A percentile compares a stretch with the other conserved stretches of the same genome.
phyloP scores from a whole-genome alignment of 176 grass and related monocot genomes.

The Aegilops speltoides region DNA sequence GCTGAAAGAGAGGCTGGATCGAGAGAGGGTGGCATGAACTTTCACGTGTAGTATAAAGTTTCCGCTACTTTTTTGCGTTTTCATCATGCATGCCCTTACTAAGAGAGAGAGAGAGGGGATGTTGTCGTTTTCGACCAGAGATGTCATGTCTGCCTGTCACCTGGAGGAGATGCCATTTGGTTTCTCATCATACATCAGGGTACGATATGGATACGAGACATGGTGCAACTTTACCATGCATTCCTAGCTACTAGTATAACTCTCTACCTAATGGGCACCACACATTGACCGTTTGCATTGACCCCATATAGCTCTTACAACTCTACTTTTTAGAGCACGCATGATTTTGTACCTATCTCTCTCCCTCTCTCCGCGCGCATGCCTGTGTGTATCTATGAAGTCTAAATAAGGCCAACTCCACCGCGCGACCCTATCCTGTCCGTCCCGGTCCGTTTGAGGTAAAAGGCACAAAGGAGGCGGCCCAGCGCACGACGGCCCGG shows the following conservation, averaged over 20 bases:
- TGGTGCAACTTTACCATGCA: slow-evolving; percentile 28
- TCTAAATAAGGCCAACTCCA: too few species aligned
- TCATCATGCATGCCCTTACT: not conserved
- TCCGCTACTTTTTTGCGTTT: slow-evolving; percentile 24
- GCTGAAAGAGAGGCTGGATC: slow-evolving; percentile 36
- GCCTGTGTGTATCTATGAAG: not conserved
- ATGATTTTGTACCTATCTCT: not conserved
- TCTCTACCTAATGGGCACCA: not conserved
- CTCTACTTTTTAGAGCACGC: not conserved
- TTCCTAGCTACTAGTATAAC: not conserved
- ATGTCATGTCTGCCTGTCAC: slow-evolving; percentile 39
- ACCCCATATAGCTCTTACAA: not conserved
- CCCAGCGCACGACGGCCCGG: too few species aligned
- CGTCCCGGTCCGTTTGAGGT: too few species aligned
- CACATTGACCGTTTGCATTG: not conserved
- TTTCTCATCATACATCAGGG: not conserved
- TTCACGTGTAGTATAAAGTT: slow-evolving; percentile 58
- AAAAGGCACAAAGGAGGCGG: too few species aligned
- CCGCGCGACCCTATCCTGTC: too few species aligned
- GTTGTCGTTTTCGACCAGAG: slow-evolving; percentile 17
- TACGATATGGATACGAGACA: slow-evolving; percentile 32
- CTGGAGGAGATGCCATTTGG: slow-evolving; percentile 22
- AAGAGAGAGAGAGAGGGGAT: not conserved
- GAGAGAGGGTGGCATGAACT: slow-evolving; percentile 43
- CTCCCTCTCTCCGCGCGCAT: not conserved